Evolutionary conservation across 306 rosid genomes (phyloP), one percentile per base, ranked within the genome.

Genomic region (Castanospermum australe): DNA sequence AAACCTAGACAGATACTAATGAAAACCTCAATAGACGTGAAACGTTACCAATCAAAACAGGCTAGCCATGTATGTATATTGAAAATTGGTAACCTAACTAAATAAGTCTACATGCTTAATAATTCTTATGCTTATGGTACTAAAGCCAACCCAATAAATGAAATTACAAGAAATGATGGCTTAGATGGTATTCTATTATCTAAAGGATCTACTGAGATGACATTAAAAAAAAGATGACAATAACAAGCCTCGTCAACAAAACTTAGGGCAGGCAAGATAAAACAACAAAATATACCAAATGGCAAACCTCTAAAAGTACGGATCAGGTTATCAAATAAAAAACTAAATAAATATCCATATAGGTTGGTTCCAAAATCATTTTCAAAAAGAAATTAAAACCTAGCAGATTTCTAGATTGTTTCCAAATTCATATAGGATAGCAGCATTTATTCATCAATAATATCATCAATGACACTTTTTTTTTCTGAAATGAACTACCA

Each of bases 281-380:
- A 28, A 42, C 47, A 60, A 75, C 33, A 20, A n/a, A 75, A 32
- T 15, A 33, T 47, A n/a, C n/a, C n/a, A 47, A 60, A 42, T 25
- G 69, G 45, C 60, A 42, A 36, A 42, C 47, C 63, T 64, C 8
- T 35, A 76, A 5, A 35, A 3, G 52, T 35, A 35, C 18, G 6
- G 12, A 33, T 36, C 41, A 64, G 54, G 38, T 30, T 24, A 52
- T 66, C 21, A 52, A 36, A 10, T 10, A 52, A 54, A 52, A 48
- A 5, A 39, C 14, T 9, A 52, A 0, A 2, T 52, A 77, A 57
- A 51, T 22, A 21, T 8, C 7, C 41, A 39, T 30, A n/a, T 14
- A 77, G 67, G 48, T 55, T 55, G 47, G 65, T 54, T 2, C 54
- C 67, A 52, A 41, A 77, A 12, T 48, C 59, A 77, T 41, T 50